phyloP scores from a whole-genome alignment of 352 stramenopile genomes.

The Phytophthora hybrid region DNA sequence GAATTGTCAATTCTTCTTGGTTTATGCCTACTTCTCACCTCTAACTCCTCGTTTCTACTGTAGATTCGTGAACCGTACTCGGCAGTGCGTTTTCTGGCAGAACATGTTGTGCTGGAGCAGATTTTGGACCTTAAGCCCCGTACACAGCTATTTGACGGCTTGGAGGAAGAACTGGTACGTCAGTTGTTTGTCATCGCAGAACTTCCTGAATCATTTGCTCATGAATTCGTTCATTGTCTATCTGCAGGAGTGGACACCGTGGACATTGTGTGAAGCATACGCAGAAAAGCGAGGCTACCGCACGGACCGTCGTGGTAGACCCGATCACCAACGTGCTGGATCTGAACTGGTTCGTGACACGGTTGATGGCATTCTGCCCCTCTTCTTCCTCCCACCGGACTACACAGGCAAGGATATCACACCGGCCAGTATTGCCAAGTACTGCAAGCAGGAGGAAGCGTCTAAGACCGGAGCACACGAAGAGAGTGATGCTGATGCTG shows the following conservation, averaged over 20 bases:
- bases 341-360: conserved; percentile 85
- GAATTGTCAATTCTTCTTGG: background rate
- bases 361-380: conserved; percentile 81
- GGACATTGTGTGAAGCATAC: conserved; percentile 86
- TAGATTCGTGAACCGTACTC: conserved; percentile 92
- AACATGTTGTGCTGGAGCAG: conserved; percentile 76
- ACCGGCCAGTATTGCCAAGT: conserved; percentile 44
- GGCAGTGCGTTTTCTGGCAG: conserved; percentile 84
- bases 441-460: conserved; percentile 38
- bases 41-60: conserved; percentile 10
- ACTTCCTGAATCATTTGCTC: conserved; percentile 1
- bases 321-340: conserved; percentile 83
- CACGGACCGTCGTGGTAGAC: conserved; percentile 78
- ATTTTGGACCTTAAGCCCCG: conserved; percentile 79
- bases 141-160: conserved; percentile 78
- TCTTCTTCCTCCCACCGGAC: conserved; percentile 83
- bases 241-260: conserved; percentile 82
- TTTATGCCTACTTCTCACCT: background rate
- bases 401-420: conserved; percentile 70
- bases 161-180: conserved; percentile 77
- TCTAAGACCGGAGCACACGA: conserved; percentile 15
- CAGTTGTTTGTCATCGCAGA: background rate
- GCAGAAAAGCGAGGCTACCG: conserved; percentile 86
- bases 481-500: conserved; percentile 17
- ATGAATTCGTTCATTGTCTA: background rate